Conservation (phyloP, 148 eudicot genomes). For the Polygonum maritimum region DNA sequence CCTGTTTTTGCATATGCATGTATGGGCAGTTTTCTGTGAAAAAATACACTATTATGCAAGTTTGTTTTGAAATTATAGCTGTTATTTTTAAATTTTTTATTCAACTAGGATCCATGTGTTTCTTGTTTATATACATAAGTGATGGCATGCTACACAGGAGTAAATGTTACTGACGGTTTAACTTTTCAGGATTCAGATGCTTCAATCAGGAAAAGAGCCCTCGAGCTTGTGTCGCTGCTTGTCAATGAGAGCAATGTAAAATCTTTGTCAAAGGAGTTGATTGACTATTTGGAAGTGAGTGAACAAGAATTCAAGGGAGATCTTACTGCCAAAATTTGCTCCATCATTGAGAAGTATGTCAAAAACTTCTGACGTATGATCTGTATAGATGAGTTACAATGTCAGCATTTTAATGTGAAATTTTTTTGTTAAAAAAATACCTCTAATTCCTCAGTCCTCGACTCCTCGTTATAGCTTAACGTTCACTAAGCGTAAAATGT, state of each 20-base stretch:
- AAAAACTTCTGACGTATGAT: background rate
- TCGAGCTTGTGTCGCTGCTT: conserved; percentile 87
- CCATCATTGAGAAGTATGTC: conserved; percentile 93
- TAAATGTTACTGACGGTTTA: conserved; percentile 6
- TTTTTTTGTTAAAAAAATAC: background rate
- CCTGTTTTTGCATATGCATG: background rate
- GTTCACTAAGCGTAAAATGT: too few species aligned
- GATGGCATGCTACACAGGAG: background rate
- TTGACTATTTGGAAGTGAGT: conserved; percentile 79
- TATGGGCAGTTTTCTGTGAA: background rate
- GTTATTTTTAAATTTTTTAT: too few species aligned
- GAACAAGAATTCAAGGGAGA: conserved; percentile 85
- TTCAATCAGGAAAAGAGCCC: conserved; percentile 95
- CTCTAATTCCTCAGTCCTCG: background rate
- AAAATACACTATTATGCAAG: too few species aligned
- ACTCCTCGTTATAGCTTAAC: background rate
- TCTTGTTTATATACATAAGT: background rate
- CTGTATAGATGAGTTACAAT: background rate
- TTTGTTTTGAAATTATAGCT: too few species aligned
- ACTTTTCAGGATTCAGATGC: conserved; percentile 90
- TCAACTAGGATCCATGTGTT: too few species aligned
- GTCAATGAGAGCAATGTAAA: conserved; percentile 90
- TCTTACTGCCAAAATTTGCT: conserved; percentile 88
- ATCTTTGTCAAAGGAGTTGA: conserved; percentile 78
- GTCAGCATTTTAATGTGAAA: background rate